These are phyloP conservation scores for Cairneyella variabilis DNA, from an alignment of 495 filamentous ascomycete genomes.

Conservation along the genomic window DNA sequence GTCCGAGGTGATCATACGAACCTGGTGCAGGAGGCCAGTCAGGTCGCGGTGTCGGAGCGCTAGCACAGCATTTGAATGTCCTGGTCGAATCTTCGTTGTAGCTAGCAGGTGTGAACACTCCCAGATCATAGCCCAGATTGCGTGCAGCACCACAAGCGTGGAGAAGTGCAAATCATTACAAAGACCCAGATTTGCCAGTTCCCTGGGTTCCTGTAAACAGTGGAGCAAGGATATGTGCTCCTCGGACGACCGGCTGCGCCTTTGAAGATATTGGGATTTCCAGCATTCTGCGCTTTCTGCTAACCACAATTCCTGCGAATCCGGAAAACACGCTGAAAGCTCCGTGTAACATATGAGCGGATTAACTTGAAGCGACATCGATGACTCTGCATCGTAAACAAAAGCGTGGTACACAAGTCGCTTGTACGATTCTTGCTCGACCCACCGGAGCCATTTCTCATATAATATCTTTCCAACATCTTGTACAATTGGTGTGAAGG, in stretches of 20 bases:
- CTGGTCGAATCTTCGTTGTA: not conserved
- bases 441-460: constrained; percentile 57
- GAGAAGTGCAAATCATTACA: constrained; percentile 48
- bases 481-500: not conserved
- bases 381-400: constrained; percentile 53
- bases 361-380: constrained; percentile 52
- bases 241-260: not conserved
- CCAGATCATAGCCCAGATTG: constrained; percentile 53
- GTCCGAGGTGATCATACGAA: not conserved
- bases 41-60: constrained; percentile 3
- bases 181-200: constrained; percentile 26
- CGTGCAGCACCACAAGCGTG: constrained; percentile 50
- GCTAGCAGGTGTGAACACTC: constrained; percentile 38
- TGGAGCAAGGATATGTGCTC: constrained; percentile 1
- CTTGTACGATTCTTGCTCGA: constrained; percentile 42
- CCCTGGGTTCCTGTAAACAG: constrained; percentile 2
- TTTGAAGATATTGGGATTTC: constrained; percentile 44
- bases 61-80: not conserved
- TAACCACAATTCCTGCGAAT: constrained; percentile 50
- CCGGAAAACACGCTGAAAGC: constrained; percentile 54
- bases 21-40: not conserved
- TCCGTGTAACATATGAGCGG: constrained; percentile 62
- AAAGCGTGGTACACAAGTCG: constrained; percentile 55
- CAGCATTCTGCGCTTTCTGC: constrained; percentile 52
- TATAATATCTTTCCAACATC: constrained; percentile 38